phyloP scores from a whole-genome alignment of 2,329 filamentous ascomycete species.

The Aspergillus quadrilineatus region DNA sequence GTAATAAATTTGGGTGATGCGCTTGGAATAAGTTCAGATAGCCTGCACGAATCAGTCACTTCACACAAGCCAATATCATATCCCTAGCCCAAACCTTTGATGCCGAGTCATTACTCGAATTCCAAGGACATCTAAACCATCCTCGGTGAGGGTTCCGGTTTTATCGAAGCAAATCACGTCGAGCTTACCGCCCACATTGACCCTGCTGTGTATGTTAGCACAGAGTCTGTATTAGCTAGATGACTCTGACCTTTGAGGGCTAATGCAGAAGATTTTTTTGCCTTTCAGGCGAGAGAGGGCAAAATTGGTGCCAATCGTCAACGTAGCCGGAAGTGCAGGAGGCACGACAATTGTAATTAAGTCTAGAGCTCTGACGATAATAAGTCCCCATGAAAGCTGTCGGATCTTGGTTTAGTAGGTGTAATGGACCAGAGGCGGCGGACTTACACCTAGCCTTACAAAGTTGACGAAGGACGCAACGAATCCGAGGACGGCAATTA shows the following conservation, averaged over 20 bases:
- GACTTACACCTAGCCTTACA: constrained; percentile 65
- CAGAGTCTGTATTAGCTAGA: background rate
- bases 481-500: constrained; percentile 83
- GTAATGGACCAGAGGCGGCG: background rate
- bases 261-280: constrained; percentile 95
- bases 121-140: constrained; percentile 90
- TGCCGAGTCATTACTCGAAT: constrained; percentile 71
- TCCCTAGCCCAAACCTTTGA: constrained; percentile 39
- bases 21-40: constrained; percentile 74
- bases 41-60: constrained; percentile 44
- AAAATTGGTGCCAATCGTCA: constrained; percentile 96
- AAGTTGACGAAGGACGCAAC: constrained; percentile 92
- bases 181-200: constrained; percentile 93
- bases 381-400: constrained; percentile 78
- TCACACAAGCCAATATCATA: no score
- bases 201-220: constrained; percentile 48
- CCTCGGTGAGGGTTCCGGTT: constrained; percentile 95
- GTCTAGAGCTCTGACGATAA: constrained; percentile 87
- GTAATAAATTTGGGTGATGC: constrained; percentile 55
- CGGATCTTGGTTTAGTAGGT: constrained; percentile 20
- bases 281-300: constrained; percentile 81
- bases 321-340: constrained; percentile 86
- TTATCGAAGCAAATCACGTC: constrained; percentile 98
- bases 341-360: constrained; percentile 97
- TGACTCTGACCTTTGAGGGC: constrained; percentile 65